These are phyloP conservation scores for Solanum peruvianum DNA, from an alignment of 257 asterid species.

Conservation along the genomic window DNA sequence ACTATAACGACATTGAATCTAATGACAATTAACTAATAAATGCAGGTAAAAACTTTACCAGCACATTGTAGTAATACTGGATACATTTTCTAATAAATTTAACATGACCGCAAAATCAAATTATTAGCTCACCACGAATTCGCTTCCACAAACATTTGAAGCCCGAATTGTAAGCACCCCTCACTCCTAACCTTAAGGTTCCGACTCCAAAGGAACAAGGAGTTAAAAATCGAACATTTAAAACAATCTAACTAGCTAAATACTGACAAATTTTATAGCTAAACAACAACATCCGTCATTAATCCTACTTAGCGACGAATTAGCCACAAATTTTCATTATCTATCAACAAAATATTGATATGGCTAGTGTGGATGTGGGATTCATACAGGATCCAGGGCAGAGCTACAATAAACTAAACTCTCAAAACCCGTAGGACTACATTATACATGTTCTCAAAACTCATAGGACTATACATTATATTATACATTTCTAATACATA, in stretches of 20 bases:
- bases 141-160: too few relatives aligned
- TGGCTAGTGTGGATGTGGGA: background rate
- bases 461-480: background rate
- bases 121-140: background rate
- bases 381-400: background rate
- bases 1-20: background rate
- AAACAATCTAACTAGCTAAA: too few relatives aligned
- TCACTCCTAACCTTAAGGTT: too few relatives aligned
- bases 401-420: background rate
- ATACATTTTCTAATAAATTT: background rate
- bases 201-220: too few relatives aligned
- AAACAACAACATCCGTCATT: too few relatives aligned
- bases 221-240: too few relatives aligned
- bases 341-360: too few relatives aligned
- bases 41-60: background rate
- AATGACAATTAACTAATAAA: background rate
- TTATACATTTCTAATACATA: background rate
- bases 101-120: background rate
- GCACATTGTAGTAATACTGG: background rate
- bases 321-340: too few relatives aligned
- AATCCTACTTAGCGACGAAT: too few relatives aligned
- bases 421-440: background rate
- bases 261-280: too few relatives aligned
- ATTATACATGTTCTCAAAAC: background rate
- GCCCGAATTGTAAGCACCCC: too few relatives aligned